Base-by-base conservation (phyloP, 108 stramenopile genomes). In the Pseudonitzschia multiseries region DNA sequence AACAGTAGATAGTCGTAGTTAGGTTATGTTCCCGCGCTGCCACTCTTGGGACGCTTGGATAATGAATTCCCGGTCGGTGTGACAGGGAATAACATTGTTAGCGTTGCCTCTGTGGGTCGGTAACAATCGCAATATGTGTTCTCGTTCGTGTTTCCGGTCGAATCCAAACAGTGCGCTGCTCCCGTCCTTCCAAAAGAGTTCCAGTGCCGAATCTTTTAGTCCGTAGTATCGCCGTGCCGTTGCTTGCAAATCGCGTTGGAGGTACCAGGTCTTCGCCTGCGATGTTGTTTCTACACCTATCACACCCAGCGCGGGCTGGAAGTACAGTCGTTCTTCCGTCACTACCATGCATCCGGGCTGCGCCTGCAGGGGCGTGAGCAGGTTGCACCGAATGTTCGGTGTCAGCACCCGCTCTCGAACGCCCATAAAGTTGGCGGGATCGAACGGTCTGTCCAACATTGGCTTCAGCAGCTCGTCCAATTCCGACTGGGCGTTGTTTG, bases 1-100 rank as follows among this genome's bases (percentile, higher is more conserved):
- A 86, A 80, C 59, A 93, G 70, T n/a, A 99, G 74, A 87, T 99
- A 99, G 53, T 98, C 94, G 67, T 90, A 97, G 73, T 98, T 99
- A n/a, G 48, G 86, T 84, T 36, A 99, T 79, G 31, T 68, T 68
- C 42, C 79, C 80, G 28, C 74, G 64, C 63, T 85, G 80, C 93
- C 93, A 95, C 27, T 80, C 82, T 61, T 83, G 70, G 15, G 83
- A 54, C 17, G 83, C 93, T 51, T 85, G 78, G 15, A 85, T 74
- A 14, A 95, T 75, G 79, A 95, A 92, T 26, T 77, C 79, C 76
- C 89, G 81, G 79, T 95, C 91, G 22, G 93, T 95, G 26, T 83
- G 83, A 53, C 90, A 95, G 20, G 80, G 84, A 24, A 74, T 76
- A 56, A 77, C 65, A 50, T 57, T 65, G 61, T 21, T 0, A 5